These are phyloP conservation scores for Botryotinia globosa DNA, from an alignment of 2,329 filamentous ascomycete species.

Conservation along the genomic window DNA sequence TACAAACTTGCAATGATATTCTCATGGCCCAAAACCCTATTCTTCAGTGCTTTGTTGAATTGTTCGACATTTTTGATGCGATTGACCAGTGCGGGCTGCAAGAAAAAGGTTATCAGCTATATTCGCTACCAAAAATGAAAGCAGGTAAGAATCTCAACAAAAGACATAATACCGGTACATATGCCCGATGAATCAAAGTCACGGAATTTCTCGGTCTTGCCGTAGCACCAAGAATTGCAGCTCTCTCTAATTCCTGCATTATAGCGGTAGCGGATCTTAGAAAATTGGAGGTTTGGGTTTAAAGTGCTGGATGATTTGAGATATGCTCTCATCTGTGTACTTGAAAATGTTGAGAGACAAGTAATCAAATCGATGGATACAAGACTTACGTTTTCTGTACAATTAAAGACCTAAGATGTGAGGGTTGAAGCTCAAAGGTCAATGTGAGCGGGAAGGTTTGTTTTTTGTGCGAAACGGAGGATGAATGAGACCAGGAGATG, in stretches of 20 bases:
- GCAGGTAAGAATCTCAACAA: background rate
- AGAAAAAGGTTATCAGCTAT: background rate
- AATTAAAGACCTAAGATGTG: background rate
- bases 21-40: too few relatives aligned
- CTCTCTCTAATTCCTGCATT: background rate
- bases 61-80: background rate
- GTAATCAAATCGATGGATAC: background rate
- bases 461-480: background rate
- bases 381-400: background rate
- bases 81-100: background rate
- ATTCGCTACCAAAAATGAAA: background rate
- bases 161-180: background rate
- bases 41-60: background rate
- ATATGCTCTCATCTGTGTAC: background rate
- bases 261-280: background rate
- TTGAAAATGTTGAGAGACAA: background rate
- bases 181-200: background rate
- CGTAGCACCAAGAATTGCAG: background rate
- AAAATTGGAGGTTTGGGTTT: background rate
- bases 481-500: background rate
- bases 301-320: background rate
- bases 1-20: too few relatives aligned
- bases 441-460: background rate
- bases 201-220: background rate
- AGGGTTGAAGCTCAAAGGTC: background rate